phyloP scores from a whole-genome alignment of 768 basidiomycete genomes.

The Mycena maculata region DNA sequence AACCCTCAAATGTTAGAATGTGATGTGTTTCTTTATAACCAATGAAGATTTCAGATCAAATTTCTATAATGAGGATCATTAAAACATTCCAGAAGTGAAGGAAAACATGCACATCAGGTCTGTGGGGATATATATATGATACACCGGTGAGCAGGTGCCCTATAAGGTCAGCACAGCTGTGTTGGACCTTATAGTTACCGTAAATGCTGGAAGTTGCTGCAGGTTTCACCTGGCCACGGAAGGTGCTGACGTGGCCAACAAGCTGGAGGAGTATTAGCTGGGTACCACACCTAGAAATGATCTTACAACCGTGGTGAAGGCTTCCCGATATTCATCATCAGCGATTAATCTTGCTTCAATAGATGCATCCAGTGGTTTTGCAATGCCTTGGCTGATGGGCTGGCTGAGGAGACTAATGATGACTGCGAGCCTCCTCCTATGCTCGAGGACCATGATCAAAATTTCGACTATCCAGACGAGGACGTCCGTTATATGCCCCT shows the following conservation, averaged over 20 bases:
- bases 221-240: conserved; percentile 6
- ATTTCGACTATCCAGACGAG: no score
- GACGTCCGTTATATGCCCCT: no score
- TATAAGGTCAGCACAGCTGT: neutral
- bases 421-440: no score
- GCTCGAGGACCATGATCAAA: no score
- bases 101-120: conserved; percentile 5
- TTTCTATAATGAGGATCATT: neutral
- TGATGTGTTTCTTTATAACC: no score
- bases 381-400: no score
- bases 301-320: neutral
- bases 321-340: neutral
- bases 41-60: neutral
- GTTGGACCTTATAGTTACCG: neutral
- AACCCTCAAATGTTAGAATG: no score
- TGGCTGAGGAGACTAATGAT: no score
- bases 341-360: neutral
- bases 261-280: neutral
- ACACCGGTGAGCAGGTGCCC: neutral
- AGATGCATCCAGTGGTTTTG: no score
- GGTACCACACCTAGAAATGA: neutral
- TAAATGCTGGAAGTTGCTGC: neutral
- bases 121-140: neutral
- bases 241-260: conserved; percentile 1
- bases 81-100: neutral